Base-by-base conservation (phyloP, 352 stramenopile genomes). In the Phytopythium litorale region DNA sequence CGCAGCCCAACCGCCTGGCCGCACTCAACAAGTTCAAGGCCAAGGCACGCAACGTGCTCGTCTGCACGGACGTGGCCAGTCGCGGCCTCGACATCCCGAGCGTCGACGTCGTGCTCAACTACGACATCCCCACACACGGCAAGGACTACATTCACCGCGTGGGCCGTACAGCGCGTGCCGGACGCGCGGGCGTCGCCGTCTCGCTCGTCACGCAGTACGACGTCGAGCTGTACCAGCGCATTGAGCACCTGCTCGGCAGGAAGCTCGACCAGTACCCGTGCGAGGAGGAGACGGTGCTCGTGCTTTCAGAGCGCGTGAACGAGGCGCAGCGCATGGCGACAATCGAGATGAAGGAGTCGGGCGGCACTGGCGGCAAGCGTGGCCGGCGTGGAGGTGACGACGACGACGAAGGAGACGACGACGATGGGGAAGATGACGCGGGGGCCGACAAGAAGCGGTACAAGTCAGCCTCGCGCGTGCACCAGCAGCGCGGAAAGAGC, bases 131-230 rank as follows among this genome's bases (percentile, higher is more conserved):
- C 11, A 97, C 84, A 28, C 92, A 99, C 73, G 96, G 94, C 28
- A 99, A 99, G 73, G 97, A 99, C 75, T 99, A 99, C 76, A 98
- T 99, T 67, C 97, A 99, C 72, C 84, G 98, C 37, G 97, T 99
- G 3, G 98, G 98, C 21, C 88, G 98, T 58, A 99, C 98, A 7
- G 98, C 97, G 7, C 85, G 98, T 70, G 97, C 97, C 38, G 98
- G 98, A 45, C 77, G 92, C 50, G 91, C 92, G 18, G 98, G 98
- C 43, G 84, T 91, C 19, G 92, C 97, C 0, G 89, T 99, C 62
- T 98, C 96, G 19, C 97, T 99, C 68, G 97, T 99, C 4, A 99
- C 98, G 48, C 97, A 99, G 80, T 96, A 99, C 78, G 97, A 99
- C 75, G 93, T 99, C 1, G 97, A 99, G 83, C 77, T 99, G 32